These are phyloP conservation scores for Cryptosporidium viatorum DNA, from an alignment of 169 alveolate genomes.

Conservation along the genomic window DNA sequence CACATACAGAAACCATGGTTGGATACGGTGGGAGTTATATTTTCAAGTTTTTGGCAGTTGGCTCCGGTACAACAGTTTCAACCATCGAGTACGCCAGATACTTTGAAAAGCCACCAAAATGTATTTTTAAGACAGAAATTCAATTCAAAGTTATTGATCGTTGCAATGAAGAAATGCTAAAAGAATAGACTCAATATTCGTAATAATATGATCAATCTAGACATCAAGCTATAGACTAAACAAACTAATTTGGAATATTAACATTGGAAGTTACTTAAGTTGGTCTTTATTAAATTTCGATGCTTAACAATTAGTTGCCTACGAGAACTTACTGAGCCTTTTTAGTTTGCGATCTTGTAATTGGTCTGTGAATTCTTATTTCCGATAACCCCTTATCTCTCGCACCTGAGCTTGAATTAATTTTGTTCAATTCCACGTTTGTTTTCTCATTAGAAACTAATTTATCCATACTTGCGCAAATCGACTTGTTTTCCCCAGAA, in stretches of 20 bases:
- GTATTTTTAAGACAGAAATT: not conserved
- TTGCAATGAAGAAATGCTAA: not conserved
- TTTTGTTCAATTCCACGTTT: not conserved
- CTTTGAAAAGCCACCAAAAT: conserved; percentile 19
- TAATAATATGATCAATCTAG: not conserved
- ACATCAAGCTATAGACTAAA: too few species aligned
- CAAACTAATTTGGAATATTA: too few species aligned
- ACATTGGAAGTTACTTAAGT: not conserved
- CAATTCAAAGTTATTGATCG: not conserved
- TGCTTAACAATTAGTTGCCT: not conserved
- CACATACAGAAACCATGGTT: not conserved
- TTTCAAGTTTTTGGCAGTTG: conserved; percentile 14
- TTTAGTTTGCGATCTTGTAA: conserved; percentile 53
- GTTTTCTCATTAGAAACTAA: not conserved
- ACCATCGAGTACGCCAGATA: conserved; percentile 39
- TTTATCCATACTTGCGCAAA: not conserved
- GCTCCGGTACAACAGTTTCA: conserved; percentile 15
- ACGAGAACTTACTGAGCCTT: not conserved
- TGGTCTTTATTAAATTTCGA: too few species aligned
- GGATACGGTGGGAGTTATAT: conserved; percentile 34
- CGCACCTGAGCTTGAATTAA: not conserved
- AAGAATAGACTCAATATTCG: not conserved
- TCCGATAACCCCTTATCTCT: not conserved
- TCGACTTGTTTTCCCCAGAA: not conserved
- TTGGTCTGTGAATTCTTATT: conserved; percentile 21